These are phyloP conservation scores for Rhodotorula taiwanensis DNA, from an alignment of 768 basidiomycete genomes.

Conservation along the genomic window DNA sequence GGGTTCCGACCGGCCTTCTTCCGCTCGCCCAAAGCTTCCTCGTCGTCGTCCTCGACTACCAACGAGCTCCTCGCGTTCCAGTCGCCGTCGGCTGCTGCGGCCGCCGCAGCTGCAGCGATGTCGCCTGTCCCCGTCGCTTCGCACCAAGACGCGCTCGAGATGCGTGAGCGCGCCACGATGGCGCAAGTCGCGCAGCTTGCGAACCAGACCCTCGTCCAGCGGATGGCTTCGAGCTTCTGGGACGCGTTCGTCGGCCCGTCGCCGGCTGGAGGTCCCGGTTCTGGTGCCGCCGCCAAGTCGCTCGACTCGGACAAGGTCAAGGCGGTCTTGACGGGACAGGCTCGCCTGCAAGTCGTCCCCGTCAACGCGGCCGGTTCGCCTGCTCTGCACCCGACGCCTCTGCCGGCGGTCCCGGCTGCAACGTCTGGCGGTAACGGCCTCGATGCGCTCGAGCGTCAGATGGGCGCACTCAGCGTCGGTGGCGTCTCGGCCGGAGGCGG, in stretches of 20 bases:
- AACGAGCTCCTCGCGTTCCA: slow-evolving; percentile 52
- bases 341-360: slow-evolving; percentile 27
- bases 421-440: background rate
- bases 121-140: background rate
- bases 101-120: background rate
- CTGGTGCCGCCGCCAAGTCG: background rate
- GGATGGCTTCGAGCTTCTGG: slow-evolving; percentile 73
- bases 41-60: slow-evolving; percentile 34
- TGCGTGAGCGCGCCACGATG: background rate
- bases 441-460: slow-evolving; percentile 8
- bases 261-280: background rate
- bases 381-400: background rate
- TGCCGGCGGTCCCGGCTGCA: background rate
- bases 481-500: background rate
- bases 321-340: slow-evolving; percentile 17
- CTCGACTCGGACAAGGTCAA: slow-evolving; percentile 13
- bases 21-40: slow-evolving; percentile 9
- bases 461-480: slow-evolving; percentile 1
- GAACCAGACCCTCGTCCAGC: slow-evolving; percentile 64
- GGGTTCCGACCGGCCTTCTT: slow-evolving; percentile 38
- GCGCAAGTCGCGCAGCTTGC: slow-evolving; percentile 60
- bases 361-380: background rate
- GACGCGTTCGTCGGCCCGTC: slow-evolving; percentile 64
- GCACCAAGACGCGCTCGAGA: background rate
- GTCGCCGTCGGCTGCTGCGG: slow-evolving; percentile 42